Evolutionary conservation across 306 rosid genomes (phyloP).

Genomic region (Fragaria nilgerrensis): DNA sequence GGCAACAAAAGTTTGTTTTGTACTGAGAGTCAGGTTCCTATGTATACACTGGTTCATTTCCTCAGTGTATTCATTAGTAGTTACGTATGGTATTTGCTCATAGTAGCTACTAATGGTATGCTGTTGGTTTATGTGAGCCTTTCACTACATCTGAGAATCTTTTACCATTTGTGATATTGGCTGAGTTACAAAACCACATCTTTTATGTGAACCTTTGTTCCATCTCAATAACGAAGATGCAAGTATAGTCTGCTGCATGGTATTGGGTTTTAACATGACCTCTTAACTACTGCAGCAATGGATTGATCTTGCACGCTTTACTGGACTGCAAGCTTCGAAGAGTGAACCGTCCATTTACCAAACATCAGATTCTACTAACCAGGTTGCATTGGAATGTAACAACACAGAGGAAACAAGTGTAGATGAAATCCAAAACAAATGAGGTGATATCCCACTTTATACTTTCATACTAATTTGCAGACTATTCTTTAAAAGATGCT

Average conservation of each 20-base stretch:
- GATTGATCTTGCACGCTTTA: slow-evolving; percentile 81
- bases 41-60: background rate
- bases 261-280: slow-evolving; percentile 6
- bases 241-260: slow-evolving; percentile 7
- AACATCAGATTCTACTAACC: slow-evolving; percentile 49
- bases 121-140: background rate
- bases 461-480: slow-evolving; percentile 17
- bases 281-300: slow-evolving; percentile 75
- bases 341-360: slow-evolving; percentile 37
- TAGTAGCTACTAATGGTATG: background rate
- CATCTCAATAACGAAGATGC: background rate
- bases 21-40: background rate
- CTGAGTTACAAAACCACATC: background rate
- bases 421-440: slow-evolving; percentile 58
- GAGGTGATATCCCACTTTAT: slow-evolving; percentile 37
- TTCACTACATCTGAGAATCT: background rate
- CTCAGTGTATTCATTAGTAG: slow-evolving; percentile 9
- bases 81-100: background rate
- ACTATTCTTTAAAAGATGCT: slow-evolving; percentile 29
- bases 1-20: background rate
- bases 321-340: slow-evolving; percentile 75
- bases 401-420: slow-evolving; percentile 55
- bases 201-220: background rate
- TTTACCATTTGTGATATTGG: background rate
- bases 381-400: slow-evolving; percentile 53